Conservation (phyloP, 495 filamentous ascomycete species). For the Neurospora sp. region DNA sequence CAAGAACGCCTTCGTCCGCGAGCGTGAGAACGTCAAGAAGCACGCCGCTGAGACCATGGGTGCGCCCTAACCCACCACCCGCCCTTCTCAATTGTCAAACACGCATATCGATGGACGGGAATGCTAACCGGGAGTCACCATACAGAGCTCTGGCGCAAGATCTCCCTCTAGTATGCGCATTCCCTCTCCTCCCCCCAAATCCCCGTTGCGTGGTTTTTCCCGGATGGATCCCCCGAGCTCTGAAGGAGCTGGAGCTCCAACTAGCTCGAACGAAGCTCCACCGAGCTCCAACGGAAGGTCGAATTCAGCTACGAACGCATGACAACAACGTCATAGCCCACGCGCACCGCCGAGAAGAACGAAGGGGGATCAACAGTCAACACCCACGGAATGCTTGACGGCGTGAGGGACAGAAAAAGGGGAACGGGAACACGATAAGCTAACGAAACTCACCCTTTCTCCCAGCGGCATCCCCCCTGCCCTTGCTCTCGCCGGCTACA, state of each 20-base stretch:
- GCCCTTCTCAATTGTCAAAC: not conserved
- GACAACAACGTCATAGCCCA: not conserved
- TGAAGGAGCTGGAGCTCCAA: not conserved
- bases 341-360: not conserved
- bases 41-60: conserved; percentile 73
- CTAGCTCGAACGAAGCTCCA: not conserved
- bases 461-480: conserved; percentile 56
- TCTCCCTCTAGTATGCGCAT: conserved; percentile 72
- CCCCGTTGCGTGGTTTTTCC: conserved; percentile 19
- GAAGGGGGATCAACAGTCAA: not conserved
- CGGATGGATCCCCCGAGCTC: not conserved
- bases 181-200: not conserved
- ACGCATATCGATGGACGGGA: not conserved
- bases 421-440: conserved; percentile 4
- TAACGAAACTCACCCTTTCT: conserved; percentile 8
- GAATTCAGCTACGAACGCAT: not conserved
- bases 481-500: conserved; percentile 58
- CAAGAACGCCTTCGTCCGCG: conserved; percentile 82
- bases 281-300: not conserved
- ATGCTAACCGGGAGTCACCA: conserved; percentile 2
- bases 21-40: conserved; percentile 73
- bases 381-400: not conserved
- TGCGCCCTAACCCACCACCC: conserved; percentile 30
- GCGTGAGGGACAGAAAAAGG: not conserved
- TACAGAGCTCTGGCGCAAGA: conserved; percentile 85